Evolutionary conservation across 2,329 filamentous ascomycete species (phyloP).

Genomic region (Epichloe gansuensis): DNA sequence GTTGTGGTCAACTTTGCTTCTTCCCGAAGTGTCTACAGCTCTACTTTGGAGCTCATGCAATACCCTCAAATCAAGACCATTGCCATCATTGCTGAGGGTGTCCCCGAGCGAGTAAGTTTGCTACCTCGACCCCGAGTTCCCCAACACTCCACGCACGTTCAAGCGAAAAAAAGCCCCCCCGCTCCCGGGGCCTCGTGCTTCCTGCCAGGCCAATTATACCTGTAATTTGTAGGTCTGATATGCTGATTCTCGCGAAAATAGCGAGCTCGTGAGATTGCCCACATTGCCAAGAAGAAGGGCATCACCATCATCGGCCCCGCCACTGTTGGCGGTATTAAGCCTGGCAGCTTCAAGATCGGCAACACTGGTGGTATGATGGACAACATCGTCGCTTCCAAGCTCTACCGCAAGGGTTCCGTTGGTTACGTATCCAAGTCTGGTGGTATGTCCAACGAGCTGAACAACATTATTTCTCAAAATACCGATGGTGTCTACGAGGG

Average conservation of each 20-base stretch:
- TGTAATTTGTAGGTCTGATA: too few species aligned
- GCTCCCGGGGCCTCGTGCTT: too few species aligned
- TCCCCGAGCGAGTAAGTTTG: slow-evolving; percentile 80
- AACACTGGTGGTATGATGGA: slow-evolving; percentile 99
- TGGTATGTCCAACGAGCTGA: slow-evolving; percentile 99
- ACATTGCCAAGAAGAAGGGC: slow-evolving; percentile 95
- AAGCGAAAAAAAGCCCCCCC: too few species aligned
- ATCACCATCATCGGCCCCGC: slow-evolving; percentile 98
- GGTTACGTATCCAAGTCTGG: slow-evolving; percentile 99
- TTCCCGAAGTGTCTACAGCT: slow-evolving; percentile 95
- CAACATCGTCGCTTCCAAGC: slow-evolving; percentile 99
- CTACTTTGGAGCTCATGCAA: slow-evolving; percentile 97
- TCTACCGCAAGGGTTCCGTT: slow-evolving; percentile 97
- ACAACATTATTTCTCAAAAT: slow-evolving; percentile 96
- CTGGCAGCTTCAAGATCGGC: slow-evolving; percentile 98
- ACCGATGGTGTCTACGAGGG: slow-evolving; percentile 98
- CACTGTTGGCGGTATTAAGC: slow-evolving; percentile 98
- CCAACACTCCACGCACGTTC: too few species aligned
- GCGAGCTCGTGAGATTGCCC: slow-evolving; percentile 95
- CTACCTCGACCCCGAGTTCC: not conserved
- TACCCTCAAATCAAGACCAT: slow-evolving; percentile 96
- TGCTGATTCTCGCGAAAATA: slow-evolving; percentile 24
- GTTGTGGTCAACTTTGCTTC: slow-evolving; percentile 99
- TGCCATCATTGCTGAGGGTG: slow-evolving; percentile 98
- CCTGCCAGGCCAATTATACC: too few species aligned